Evolutionary conservation across 345 rosid species (phyloP), one percentile per base, ranked within the genome.

Genomic region (Orychophragmus violaceus): DNA sequence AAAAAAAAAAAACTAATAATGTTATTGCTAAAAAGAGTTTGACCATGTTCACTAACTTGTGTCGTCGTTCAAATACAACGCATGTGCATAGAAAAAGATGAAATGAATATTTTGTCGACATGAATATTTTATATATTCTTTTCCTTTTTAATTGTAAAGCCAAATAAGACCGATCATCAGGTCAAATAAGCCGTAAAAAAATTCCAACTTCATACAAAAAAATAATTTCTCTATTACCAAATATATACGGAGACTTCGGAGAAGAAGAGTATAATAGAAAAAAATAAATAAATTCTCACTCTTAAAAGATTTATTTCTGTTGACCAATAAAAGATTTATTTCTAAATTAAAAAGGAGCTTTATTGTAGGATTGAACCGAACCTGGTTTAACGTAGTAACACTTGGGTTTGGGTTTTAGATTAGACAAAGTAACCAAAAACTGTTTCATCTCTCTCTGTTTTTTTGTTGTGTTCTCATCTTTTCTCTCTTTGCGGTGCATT

Each of bases 111-210:
- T 68, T 36, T 10, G n/a, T n/a, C n/a, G n/a, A n/a, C n/a, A n/a
- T n/a, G n/a, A n/a, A n/a, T n/a, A n/a, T n/a, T n/a, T n/a, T n/a
- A n/a, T n/a, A n/a, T n/a, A n/a, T n/a, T n/a, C n/a, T n/a, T n/a
- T n/a, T n/a, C n/a, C 66, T 23, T 51, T 73, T 1, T 30, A 9
- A 67, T 12, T 45, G 77, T 68, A 67, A 50, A 73, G 71, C 68
- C 72, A 74, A 66, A 61, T 46, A 18, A 39, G 74, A 62, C 74
- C 74, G 74, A 74, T 45, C 65, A 68, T 42, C 64, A 67, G 59
- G 78, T 62, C 78, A 74, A 68, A 74, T 3, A 68, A 74, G 70
- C 59, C 68, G 58, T 42, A 61, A 53, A 44, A 62, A 68, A 18
- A 45, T 37, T 39, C 66, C 76, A 56, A 64, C 51, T 51, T 10